A percentile compares a stretch with the other conserved stretches of the same genome.
These are phyloP conservation scores for Geum urbanum DNA, from an alignment of 306 rosid species.

Conservation along the genomic window DNA sequence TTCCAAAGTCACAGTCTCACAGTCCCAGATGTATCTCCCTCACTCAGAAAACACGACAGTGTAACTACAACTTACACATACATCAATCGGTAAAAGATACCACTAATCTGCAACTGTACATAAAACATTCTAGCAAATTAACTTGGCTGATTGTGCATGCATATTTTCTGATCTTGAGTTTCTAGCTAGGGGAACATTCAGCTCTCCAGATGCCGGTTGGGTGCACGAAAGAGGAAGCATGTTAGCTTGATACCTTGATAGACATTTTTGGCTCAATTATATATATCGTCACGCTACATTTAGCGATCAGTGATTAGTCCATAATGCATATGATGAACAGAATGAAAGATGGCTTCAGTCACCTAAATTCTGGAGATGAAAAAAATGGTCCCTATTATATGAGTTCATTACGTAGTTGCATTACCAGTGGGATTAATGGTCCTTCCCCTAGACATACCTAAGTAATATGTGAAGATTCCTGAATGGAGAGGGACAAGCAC, in stretches of 20 bases:
- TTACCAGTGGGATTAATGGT: conserved; percentile 9
- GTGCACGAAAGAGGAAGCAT: too few relatives aligned
- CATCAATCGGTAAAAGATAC: neutral
- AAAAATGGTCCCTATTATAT: neutral
- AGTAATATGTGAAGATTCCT: conserved; percentile 4
- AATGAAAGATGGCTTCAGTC: neutral
- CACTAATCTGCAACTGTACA: neutral
- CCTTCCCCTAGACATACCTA: neutral
- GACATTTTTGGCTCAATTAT: too few relatives aligned
- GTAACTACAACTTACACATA: neutral
- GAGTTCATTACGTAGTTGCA: neutral
- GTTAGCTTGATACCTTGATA: too few relatives aligned
- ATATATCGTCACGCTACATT: too few relatives aligned
- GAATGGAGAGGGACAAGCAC: neutral
- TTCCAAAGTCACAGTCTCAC: conserved; percentile 12
- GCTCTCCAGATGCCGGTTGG: too few relatives aligned
- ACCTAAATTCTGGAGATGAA: neutral
- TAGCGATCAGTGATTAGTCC: neutral
- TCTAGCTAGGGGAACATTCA: too few relatives aligned
- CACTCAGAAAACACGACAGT: neutral
- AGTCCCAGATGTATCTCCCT: neutral
- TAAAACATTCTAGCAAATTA: neutral
- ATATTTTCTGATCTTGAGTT: too few relatives aligned
- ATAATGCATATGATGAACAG: neutral
- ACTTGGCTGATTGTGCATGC: neutral